Evolutionary conservation across 306 rosid genomes (phyloP), one percentile per base, ranked within the genome.

Genomic region (Sesbania bispinosa): DNA sequence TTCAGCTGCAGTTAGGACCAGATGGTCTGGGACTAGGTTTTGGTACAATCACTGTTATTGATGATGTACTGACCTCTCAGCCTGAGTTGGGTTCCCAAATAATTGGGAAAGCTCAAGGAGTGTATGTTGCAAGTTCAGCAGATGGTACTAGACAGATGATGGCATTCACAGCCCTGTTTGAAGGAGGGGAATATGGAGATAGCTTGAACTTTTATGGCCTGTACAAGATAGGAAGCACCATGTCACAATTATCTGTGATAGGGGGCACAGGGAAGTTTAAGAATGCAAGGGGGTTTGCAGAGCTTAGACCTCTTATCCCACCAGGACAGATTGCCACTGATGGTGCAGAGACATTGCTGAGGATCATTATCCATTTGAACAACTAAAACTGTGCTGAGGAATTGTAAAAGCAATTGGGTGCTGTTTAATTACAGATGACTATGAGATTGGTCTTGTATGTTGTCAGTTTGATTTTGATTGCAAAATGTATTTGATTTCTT

Each of bases 151-250:
- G 86, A 15, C 93, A 90, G 83, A 93, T 93, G 98, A 90, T 93
- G 96, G 81, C 83, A 2, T 90, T 90, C 35, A 93, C 98, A 33
- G 92, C 90, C 4, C 27, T 90, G 82, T 78, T 93, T 72, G 97
- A 93, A 84, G 97, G 96, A 75, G 98, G 98, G 30, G 97, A 93
- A 19, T 93, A 90, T 51, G 98, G 93, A 13, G 97, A 93, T 39
- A 85, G 87, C 77, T 48, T 90, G 27, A 93, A 88, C 80, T 88
- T 93, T 23, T 90, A 76, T 74, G 98, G 97, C 5, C 51, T 90
- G 61, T 90, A 66, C 51, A 87, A 80, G 86, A 84, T 90, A n/a
- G 93, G 96, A 72, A 88, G 96, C 77, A 68, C 90, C 39, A 70
- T 85, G 73, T 88, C 98, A 16, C 89, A 84, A 53, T 62, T 93